Evolutionary conservation across 257 asterid species (phyloP).

Genomic region (Solanum verrucosum): DNA sequence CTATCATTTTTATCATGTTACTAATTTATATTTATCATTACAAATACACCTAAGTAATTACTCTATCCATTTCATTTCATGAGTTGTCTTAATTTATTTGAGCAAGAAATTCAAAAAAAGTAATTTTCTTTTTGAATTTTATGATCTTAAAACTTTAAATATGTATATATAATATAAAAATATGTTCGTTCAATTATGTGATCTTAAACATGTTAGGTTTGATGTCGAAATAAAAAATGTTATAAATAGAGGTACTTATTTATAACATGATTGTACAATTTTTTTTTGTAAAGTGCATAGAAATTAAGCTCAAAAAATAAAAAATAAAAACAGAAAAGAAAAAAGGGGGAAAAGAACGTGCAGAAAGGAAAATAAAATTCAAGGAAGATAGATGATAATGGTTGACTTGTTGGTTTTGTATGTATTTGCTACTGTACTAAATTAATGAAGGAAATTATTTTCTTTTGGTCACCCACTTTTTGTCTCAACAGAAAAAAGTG

Average conservation of each 20-base stretch:
- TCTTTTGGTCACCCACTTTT: conserved; percentile 2
- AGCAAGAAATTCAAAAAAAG: not conserved
- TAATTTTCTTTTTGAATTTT: not conserved
- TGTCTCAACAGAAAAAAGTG: not conserved
- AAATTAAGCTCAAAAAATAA: not conserved
- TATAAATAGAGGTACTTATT: not conserved
- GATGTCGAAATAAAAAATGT: not conserved
- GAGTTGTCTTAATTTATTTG: not conserved
- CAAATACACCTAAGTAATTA: not conserved
- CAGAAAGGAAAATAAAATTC: not conserved
- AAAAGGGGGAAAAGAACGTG: not conserved
- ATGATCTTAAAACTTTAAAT: not conserved
- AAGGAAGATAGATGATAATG: not conserved
- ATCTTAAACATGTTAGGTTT: not conserved
- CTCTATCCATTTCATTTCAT: not conserved
- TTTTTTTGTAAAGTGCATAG: not conserved
- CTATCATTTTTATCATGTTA: not conserved
- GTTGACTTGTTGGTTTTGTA: conserved; percentile 8
- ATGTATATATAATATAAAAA: not conserved
- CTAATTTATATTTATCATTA: not conserved
- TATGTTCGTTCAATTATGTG: not conserved
- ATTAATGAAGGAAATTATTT: not conserved
- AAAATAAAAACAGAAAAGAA: not conserved
- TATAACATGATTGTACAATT: not conserved
- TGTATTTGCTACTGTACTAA: not conserved